Conservation (phyloP, 1,284 basidiomycete genomes). For the Termitomyces sp. region DNA sequence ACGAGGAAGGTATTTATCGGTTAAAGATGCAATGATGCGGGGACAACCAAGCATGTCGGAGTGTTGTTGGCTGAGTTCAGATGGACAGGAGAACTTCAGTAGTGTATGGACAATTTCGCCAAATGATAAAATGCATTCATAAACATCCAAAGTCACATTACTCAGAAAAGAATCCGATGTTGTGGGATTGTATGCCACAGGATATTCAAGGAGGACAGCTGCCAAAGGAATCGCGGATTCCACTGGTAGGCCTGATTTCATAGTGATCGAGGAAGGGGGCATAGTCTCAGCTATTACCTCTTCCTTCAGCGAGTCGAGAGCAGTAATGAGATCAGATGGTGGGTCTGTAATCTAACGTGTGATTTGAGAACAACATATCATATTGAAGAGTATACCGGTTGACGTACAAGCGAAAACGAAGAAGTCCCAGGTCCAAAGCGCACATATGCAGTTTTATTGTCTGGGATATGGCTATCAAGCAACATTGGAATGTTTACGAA, state of each 20-base stretch:
- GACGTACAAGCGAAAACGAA: constrained; percentile 14
- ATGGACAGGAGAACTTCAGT: constrained; percentile 26
- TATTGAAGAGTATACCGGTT: neutral
- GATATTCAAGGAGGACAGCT: constrained; percentile 53
- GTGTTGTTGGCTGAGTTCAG: constrained; percentile 11
- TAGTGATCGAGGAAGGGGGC: constrained; percentile 18
- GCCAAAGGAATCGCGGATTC: constrained; percentile 39
- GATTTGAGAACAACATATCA: neutral
- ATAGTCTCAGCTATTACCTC: constrained; percentile 1
- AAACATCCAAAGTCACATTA: constrained; percentile 42
- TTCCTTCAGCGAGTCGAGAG: constrained; percentile 14
- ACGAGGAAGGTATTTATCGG: constrained; percentile 11
- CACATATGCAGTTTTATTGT: constrained; percentile 8
- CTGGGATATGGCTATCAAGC: constrained; percentile 4
- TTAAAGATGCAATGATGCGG: constrained; percentile 9
- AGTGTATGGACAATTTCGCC: constrained; percentile 15
- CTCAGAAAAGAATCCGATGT: constrained; percentile 35
- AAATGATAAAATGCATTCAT: constrained; percentile 32
- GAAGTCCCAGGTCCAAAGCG: constrained; percentile 10
- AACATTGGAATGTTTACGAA: constrained; percentile 32
- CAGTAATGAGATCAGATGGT: constrained; percentile 10
- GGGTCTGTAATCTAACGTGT: constrained; percentile 12
- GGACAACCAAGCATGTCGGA: constrained; percentile 8
- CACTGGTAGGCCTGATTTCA: constrained; percentile 24
- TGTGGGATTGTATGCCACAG: constrained; percentile 49